A percentile compares a stretch with the other conserved stretches of the same genome.
Evolutionary conservation across 1,139 yeast genomes (phyloP).

Genomic region (Magnusiomyces magnusii): DNA sequence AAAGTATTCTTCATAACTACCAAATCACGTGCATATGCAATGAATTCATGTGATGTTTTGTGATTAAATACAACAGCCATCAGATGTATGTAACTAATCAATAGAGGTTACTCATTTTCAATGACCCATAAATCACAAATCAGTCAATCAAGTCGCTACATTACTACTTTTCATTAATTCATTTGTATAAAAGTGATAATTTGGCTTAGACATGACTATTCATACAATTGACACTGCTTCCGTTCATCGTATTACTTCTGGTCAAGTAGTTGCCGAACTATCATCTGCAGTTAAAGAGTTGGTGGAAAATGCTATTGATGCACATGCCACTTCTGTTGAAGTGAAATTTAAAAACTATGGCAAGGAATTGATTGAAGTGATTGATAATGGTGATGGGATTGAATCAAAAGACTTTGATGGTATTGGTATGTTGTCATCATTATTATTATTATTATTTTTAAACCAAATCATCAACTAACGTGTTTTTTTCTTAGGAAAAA

Average conservation of each 20-base stretch:
- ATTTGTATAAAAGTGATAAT: background rate
- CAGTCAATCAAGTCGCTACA: too few relatives aligned
- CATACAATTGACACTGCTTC: constrained; percentile 39
- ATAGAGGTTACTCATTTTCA: too few relatives aligned
- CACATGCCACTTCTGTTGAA: constrained; percentile 59
- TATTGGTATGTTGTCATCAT: constrained; percentile 37
- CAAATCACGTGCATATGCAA: too few relatives aligned
- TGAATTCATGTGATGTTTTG: too few relatives aligned
- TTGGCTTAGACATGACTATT: background rate
- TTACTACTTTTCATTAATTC: too few relatives aligned
- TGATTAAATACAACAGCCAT: too few relatives aligned
- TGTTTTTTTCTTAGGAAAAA: constrained; percentile 35
- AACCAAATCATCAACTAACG: background rate
- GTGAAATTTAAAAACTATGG: constrained; percentile 65
- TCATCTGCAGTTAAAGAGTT: constrained; percentile 75
- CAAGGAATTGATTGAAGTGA: constrained; percentile 59
- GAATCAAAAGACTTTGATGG: constrained; percentile 46
- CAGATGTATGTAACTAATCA: too few relatives aligned
- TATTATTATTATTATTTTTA: too few relatives aligned
- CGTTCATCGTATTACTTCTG: constrained; percentile 74
- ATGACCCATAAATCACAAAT: background rate
- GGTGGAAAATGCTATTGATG: constrained; percentile 81
- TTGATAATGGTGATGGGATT: constrained; percentile 78
- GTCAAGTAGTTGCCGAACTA: constrained; percentile 82
- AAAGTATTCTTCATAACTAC: too few relatives aligned